Conservation (phyloP, 192 early-diverging fungal species). For the Dissophora ornata region DNA sequence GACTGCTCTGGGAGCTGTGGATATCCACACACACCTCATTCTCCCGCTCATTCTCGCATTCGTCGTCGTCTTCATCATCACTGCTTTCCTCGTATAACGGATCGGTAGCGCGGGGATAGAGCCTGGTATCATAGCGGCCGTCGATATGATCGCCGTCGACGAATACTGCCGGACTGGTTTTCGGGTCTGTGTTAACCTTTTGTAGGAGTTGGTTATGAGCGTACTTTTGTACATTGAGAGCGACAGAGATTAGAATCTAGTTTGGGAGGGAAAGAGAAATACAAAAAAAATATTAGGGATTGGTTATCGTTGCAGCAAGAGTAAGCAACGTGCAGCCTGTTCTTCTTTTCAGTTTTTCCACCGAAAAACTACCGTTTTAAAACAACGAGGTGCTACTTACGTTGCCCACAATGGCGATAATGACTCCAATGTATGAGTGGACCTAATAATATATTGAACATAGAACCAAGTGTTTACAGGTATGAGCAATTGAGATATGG, state of each 20-base stretch:
- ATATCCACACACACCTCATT: neutral
- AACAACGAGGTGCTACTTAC: conserved; percentile 54
- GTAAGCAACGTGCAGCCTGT: conserved; percentile 3
- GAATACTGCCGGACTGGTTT: neutral
- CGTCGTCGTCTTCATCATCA: conserved; percentile 6
- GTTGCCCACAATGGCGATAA: conserved; percentile 72
- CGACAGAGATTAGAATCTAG: conserved; percentile 74
- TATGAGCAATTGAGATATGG: neutral
- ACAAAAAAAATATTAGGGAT: too few relatives aligned
- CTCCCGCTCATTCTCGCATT: neutral
- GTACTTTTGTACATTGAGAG: conserved; percentile 79
- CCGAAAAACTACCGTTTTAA: too few relatives aligned
- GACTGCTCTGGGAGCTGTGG: conserved; percentile 15
- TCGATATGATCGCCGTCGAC: conserved; percentile 1
- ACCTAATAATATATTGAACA: conserved; percentile 26
- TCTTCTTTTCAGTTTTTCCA: too few relatives aligned
- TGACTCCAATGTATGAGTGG: conserved; percentile 69
- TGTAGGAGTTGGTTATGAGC: conserved; percentile 62
- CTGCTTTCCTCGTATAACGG: neutral
- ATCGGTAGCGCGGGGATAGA: neutral
- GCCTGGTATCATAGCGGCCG: conserved; percentile 14
- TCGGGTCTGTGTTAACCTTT: too few relatives aligned
- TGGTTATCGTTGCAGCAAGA: neutral
- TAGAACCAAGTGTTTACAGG: neutral
- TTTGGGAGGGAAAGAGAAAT: too few relatives aligned